phyloP scores from a whole-genome alignment of 305 asterid genomes.

The Rubia peregrina region DNA sequence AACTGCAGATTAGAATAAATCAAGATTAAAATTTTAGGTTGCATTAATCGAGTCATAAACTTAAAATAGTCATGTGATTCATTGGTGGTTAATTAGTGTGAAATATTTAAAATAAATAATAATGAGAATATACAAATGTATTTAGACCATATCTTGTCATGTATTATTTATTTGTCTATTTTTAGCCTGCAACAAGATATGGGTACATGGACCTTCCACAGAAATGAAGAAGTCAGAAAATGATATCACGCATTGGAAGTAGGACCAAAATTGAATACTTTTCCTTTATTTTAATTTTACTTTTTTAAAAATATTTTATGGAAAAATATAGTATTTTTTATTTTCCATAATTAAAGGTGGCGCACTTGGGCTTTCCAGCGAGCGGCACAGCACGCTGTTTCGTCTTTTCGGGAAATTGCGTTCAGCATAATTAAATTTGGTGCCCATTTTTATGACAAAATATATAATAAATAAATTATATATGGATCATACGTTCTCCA shows the following conservation, averaged over 20 bases:
- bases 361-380: neutral
- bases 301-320: neutral
- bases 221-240: neutral
- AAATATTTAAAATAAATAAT: too few species aligned
- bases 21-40: too few species aligned
- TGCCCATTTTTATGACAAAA: neutral
- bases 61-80: too few species aligned
- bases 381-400: slow-evolving; percentile 11
- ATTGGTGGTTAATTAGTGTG: too few species aligned
- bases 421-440: neutral
- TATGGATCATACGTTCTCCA: neutral
- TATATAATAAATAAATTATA: too few species aligned
- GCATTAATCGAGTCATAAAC: too few species aligned
- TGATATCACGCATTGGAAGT: neutral
- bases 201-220: neutral
- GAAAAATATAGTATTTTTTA: neutral
- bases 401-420: neutral
- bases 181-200: slow-evolving; percentile 1
- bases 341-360: neutral
- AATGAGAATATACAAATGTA: neutral
- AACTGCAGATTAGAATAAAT: too few species aligned
- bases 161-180: neutral
- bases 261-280: neutral
- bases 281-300: neutral
- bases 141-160: neutral